Percentiles rank a stretch among this genome's conserved stretches.
Conservation (phyloP, 208 protist species). For the Acanthamoeba rhysodes region DNA sequence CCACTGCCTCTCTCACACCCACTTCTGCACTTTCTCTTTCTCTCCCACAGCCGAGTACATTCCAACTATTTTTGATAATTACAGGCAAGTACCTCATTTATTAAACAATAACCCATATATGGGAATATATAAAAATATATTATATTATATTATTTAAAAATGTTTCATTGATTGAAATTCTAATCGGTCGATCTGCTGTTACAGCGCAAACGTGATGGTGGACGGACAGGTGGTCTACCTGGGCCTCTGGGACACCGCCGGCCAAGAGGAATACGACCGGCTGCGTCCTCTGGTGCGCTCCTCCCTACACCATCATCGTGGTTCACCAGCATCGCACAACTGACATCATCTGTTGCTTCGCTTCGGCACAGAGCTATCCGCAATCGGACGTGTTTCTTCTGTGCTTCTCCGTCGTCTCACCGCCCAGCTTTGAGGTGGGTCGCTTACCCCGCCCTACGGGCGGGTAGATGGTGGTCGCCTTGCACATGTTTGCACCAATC, state of each 20-base stretch:
- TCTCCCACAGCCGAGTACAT: conserved; percentile 23
- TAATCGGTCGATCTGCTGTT: too few relatives aligned
- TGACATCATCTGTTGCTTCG: not conserved
- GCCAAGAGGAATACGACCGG: conserved; percentile 88
- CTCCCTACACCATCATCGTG: not conserved
- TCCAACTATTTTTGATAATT: conserved; percentile 12
- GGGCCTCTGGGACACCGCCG: conserved; percentile 86
- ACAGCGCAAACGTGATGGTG: conserved; percentile 73
- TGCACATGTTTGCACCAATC: not conserved
- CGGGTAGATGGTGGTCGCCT: conserved; percentile 78
- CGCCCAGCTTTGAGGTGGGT: conserved; percentile 84
- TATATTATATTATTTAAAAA: too few relatives aligned
- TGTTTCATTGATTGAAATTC: too few relatives aligned
- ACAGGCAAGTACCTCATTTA: too few relatives aligned
- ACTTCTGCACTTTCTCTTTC: too few relatives aligned
- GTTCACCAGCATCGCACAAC: not conserved
- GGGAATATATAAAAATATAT: too few relatives aligned
- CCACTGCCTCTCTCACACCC: too few relatives aligned
- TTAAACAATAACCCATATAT: too few relatives aligned
- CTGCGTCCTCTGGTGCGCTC: conserved; percentile 78
- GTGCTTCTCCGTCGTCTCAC: conserved; percentile 92
- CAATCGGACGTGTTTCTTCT: conserved; percentile 92
- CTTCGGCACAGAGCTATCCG: conserved; percentile 87
- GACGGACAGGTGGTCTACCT: conserved; percentile 80
- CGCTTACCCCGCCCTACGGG: conserved; percentile 34